Conservation (phyloP, 192 early-diverging fungal species). For the Backusella morwellensis region DNA sequence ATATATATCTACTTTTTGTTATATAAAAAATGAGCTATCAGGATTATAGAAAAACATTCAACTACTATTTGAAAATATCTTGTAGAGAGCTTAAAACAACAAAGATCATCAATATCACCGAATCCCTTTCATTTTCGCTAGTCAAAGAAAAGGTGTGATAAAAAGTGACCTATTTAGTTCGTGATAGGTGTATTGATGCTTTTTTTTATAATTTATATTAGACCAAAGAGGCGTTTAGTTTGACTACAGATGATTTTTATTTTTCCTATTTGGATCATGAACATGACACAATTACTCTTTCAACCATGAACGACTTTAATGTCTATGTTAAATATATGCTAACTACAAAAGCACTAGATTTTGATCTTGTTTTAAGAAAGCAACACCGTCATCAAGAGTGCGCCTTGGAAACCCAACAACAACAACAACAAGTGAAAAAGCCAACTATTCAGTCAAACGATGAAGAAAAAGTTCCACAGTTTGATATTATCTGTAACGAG, state of each 20-base stretch:
- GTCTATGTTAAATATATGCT: conserved; percentile 1
- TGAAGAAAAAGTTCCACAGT: background rate
- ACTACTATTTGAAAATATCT: background rate
- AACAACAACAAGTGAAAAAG: background rate
- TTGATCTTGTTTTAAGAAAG: background rate
- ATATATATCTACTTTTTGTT: background rate
- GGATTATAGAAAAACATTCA: background rate
- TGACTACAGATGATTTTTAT: conserved; percentile 7
- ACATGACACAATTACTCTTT: background rate
- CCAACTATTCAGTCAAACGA: background rate
- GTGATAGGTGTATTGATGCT: background rate
- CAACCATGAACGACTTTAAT: conserved; percentile 6
- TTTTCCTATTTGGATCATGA: conserved; percentile 1
- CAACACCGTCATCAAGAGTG: background rate
- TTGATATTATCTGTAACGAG: conserved; percentile 5
- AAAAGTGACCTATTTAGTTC: background rate
- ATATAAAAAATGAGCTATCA: conserved; percentile 1
- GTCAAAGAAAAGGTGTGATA: background rate
- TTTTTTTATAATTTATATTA: background rate
- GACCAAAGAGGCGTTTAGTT: background rate
- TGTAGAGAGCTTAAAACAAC: background rate
- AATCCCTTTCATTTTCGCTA: background rate
- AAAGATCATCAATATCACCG: conserved; percentile 3
- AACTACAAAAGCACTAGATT: background rate
- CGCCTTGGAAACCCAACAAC: background rate